A percentile compares a stretch with the other conserved stretches of the same genome.
Conservation (phyloP, 169 alveolate genomes). For the Theileria annulata region DNA sequence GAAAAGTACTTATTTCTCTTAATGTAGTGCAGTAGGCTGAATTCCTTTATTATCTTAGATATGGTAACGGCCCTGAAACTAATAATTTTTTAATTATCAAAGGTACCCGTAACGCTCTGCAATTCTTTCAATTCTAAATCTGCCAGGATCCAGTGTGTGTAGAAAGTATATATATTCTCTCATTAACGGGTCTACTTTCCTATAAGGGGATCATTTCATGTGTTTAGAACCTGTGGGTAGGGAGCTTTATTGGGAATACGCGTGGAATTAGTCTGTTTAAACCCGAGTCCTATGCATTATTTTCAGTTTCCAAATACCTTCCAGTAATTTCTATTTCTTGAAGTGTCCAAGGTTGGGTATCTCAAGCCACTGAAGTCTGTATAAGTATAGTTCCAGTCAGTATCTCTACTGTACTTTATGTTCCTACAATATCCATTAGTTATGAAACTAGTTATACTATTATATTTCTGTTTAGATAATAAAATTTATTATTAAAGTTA, state of each 20-base stretch:
- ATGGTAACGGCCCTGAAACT: conserved; percentile 57
- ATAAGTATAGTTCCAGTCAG: conserved; percentile 41
- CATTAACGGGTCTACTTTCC: conserved; percentile 78
- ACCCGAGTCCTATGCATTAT: conserved; percentile 75
- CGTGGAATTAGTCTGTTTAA: conserved; percentile 79
- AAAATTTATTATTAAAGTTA: not conserved
- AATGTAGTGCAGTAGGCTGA: conserved; percentile 52
- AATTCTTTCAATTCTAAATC: conserved; percentile 77
- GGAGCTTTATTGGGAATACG: conserved; percentile 80
- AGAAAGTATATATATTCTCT: conserved; percentile 81
- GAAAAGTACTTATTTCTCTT: conserved; percentile 24
- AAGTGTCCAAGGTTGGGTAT: conserved; percentile 81
- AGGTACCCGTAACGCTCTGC: conserved; percentile 76
- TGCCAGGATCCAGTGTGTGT: conserved; percentile 80
- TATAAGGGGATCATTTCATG: not conserved
- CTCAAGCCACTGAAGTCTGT: conserved; percentile 75
- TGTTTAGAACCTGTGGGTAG: conserved; percentile 52
- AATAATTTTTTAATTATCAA: conserved; percentile 2
- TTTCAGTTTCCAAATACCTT: conserved; percentile 32
- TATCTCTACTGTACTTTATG: conserved; percentile 72
- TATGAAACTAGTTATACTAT: not conserved
- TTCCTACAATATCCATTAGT: conserved; percentile 21
- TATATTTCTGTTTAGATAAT: not conserved
- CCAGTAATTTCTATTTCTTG: conserved; percentile 81
- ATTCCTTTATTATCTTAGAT: conserved; percentile 42